Evolutionary conservation across 768 basidiomycete species (phyloP).

Genomic region (Trametes maxima): DNA sequence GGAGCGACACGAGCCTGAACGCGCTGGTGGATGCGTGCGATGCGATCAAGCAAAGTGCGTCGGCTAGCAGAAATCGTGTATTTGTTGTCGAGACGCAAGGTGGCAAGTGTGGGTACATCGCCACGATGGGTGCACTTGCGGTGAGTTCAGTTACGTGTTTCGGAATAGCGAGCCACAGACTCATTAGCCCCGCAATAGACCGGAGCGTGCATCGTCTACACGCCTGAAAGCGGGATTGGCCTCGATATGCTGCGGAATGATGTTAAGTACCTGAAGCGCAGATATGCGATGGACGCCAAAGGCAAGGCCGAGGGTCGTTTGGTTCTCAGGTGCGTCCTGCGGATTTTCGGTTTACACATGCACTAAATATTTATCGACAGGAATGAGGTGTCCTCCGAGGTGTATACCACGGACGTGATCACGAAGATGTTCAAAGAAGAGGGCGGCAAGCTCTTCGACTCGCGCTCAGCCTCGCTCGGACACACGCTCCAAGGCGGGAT

Average conservation of each 20-base stretch:
- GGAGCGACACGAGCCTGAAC: constrained; percentile 97
- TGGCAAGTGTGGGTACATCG: constrained; percentile 94
- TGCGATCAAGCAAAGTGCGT: constrained; percentile 97
- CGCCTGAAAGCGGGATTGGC: constrained; percentile 87
- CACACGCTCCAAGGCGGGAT: constrained; percentile 97
- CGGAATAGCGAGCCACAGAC: background rate
- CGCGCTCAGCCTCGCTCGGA: constrained; percentile 93
- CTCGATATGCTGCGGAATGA: constrained; percentile 82
- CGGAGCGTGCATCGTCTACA: constrained; percentile 92
- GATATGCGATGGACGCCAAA: constrained; percentile 83
- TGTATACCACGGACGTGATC: constrained; percentile 91
- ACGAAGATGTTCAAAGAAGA: constrained; percentile 96
- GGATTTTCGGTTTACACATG: background rate
- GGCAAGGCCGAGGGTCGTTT: constrained; percentile 93
- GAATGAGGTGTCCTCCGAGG: constrained; percentile 81
- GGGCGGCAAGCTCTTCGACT: constrained; percentile 89
- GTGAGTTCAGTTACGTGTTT: constrained; percentile 51
- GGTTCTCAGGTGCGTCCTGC: constrained; percentile 72
- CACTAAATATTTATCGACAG: constrained; percentile 40
- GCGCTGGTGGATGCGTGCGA: constrained; percentile 97
- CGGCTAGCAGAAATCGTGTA: constrained; percentile 92
- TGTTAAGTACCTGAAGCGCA: constrained; percentile 83
- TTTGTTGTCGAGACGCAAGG: constrained; percentile 99
- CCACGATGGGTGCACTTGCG: constrained; percentile 93
- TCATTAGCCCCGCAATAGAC: constrained; percentile 49